These are phyloP conservation scores for Boletus bicolor DNA, from an alignment of 768 basidiomycete genomes.

Conservation along the genomic window DNA sequence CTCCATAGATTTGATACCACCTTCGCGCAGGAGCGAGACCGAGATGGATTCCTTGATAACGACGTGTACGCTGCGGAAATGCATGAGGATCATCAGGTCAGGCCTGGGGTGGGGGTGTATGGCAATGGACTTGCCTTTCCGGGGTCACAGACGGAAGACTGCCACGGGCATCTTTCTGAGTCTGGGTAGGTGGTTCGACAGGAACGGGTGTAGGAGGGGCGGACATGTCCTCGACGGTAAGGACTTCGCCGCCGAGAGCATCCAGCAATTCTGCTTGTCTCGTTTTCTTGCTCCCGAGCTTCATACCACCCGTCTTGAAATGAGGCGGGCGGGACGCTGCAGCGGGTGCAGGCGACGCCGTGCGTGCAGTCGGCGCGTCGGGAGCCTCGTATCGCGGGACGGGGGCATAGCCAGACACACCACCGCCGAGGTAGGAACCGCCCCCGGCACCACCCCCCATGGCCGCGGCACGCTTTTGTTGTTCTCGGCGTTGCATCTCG, in stretches of 20 bases:
- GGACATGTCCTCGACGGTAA: conserved; percentile 52
- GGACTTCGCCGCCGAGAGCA: conserved; percentile 76
- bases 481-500: conserved; percentile 95
- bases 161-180: conserved; percentile 50
- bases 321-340: conserved; percentile 61
- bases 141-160: conserved; percentile 72
- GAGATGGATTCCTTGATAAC: conserved; percentile 81
- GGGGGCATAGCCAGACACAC: conserved; percentile 66
- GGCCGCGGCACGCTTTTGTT: conserved; percentile 70
- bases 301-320: conserved; percentile 96
- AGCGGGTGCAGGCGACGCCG: conserved; percentile 42
- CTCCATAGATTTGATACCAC: conserved; percentile 86
- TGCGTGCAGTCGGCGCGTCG: conserved; percentile 44
- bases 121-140: conserved; percentile 54
- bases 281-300: conserved; percentile 89
- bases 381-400: conserved; percentile 71
- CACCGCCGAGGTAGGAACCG: conserved; percentile 63
- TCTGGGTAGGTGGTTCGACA: conserved; percentile 42
- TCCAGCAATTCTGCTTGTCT: conserved; percentile 86
- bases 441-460: conserved; percentile 42
- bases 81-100: not conserved
- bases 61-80: conserved; percentile 69
- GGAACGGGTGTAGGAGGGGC: conserved; percentile 48
- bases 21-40: conserved; percentile 81
- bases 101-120: too few relatives aligned